These are phyloP conservation scores for Coemansia reversa DNA, from an alignment of 192 early-diverging fungal species.

Conservation along the genomic window DNA sequence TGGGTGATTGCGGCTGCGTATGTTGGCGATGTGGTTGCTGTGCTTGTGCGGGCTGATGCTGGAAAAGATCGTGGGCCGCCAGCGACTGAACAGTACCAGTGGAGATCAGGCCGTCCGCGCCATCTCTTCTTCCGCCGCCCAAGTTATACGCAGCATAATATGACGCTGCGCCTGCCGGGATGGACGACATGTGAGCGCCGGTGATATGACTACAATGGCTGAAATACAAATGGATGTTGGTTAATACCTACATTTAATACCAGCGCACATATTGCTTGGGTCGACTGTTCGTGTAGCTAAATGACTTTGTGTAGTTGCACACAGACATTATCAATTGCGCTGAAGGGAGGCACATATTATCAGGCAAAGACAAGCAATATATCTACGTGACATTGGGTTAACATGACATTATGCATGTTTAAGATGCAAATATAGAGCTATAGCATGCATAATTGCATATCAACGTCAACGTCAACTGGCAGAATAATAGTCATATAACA, in stretches of 20 bases:
- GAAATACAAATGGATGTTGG: not conserved
- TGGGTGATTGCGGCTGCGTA: slow-evolving; percentile 8
- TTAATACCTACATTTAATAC: slow-evolving; percentile 11
- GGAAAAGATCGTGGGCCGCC: slow-evolving; percentile 37
- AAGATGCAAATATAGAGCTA: not conserved
- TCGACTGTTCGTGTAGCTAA: not conserved
- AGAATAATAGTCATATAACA: not conserved
- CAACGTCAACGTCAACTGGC: not conserved
- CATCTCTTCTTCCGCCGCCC: slow-evolving; percentile 28
- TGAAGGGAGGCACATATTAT: not conserved
- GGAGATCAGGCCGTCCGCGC: slow-evolving; percentile 19
- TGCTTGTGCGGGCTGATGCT: slow-evolving; percentile 24
- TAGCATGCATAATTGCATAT: slow-evolving; percentile 3
- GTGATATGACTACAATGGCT: slow-evolving; percentile 43
- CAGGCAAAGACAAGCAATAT: not conserved
- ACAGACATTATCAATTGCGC: not conserved
- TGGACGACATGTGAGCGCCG: slow-evolving; percentile 41
- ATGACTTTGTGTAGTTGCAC: not conserved
- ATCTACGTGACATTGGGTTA: not conserved
- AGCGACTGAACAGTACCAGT: slow-evolving; percentile 19
- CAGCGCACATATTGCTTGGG: not conserved
- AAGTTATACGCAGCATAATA: slow-evolving; percentile 44
- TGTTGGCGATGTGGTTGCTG: slow-evolving; percentile 17
- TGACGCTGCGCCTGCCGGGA: slow-evolving; percentile 35
- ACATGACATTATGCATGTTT: not conserved